Percentiles rank a stretch among this genome's conserved stretches.
Evolutionary conservation across 2,329 filamentous ascomycete species (phyloP).

Genomic region (Monilinia aucupariae): DNA sequence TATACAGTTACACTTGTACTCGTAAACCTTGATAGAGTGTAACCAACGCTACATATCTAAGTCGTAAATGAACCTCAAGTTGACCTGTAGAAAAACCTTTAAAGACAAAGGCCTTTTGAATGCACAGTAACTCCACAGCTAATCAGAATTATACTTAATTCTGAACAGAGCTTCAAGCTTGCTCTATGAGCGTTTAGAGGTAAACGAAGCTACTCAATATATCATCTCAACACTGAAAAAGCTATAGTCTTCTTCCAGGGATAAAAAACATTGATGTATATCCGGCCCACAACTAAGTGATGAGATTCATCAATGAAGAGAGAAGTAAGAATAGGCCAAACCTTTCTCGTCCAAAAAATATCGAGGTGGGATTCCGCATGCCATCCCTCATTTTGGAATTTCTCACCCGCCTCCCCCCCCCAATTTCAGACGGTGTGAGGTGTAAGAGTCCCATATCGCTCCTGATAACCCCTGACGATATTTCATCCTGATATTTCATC

Average conservation of each 20-base stretch:
- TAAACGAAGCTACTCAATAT: too few relatives aligned
- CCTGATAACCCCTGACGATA: too few relatives aligned
- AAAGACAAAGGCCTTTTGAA: not conserved
- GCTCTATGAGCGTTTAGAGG: too few relatives aligned
- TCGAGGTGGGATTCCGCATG: not conserved
- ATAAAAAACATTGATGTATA: not conserved
- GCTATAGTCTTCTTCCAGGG: too few relatives aligned
- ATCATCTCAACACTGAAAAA: too few relatives aligned
- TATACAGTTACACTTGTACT: too few relatives aligned
- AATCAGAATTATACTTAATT: not conserved
- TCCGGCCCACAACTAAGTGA: too few relatives aligned
- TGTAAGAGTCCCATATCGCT: not conserved
- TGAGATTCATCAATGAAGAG: not conserved
- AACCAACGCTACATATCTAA: not conserved
- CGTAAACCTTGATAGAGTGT: not conserved
- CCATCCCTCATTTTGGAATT: not conserved
- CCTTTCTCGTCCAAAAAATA: not conserved
- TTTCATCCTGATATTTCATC: too few relatives aligned
- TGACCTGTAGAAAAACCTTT: not conserved
- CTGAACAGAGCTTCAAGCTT: not conserved
- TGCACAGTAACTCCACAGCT: not conserved
- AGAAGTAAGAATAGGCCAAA: not conserved
- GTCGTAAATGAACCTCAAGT: not conserved
- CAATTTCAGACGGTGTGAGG: not conserved
- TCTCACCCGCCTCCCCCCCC: too few relatives aligned